Percentiles rank a stretch among this genome's conserved stretches.
phyloP scores from a whole-genome alignment of 805 yeast genomes.

The Saccharomycopsis fibuligera region DNA sequence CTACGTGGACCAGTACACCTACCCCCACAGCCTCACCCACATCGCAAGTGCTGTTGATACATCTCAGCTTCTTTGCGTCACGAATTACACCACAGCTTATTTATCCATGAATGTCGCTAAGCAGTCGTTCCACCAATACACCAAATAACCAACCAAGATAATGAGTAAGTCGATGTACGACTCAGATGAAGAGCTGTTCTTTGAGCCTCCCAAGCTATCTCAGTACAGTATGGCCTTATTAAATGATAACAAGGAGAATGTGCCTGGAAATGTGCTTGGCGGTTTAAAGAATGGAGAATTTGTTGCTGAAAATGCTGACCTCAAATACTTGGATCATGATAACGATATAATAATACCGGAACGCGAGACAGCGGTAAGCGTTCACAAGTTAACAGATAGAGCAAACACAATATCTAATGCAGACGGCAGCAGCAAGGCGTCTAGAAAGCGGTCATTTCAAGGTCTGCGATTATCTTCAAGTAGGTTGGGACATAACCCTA shows the following conservation, averaged over 20 bases:
- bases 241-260: constrained; percentile 12
- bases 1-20: too few relatives aligned
- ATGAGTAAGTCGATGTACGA: constrained; percentile 17
- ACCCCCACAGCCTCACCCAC: too few relatives aligned
- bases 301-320: background rate
- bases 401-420: too few relatives aligned
- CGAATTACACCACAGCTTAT: too few relatives aligned
- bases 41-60: too few relatives aligned
- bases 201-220: constrained; percentile 21
- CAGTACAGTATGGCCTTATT: constrained; percentile 17
- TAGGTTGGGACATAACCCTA: background rate
- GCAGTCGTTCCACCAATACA: too few relatives aligned
- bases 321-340: background rate
- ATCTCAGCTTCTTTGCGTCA: too few relatives aligned
- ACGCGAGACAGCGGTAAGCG: background rate
- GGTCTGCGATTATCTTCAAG: background rate
- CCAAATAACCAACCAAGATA: too few relatives aligned
- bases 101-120: too few relatives aligned
- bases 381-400: too few relatives aligned
- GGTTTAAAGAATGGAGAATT: background rate
- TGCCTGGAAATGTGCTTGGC: background rate
- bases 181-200: constrained; percentile 22
- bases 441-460: constrained; percentile 2
- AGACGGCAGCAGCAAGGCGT: background rate
- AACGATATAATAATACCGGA: background rate